Conservation (phyloP, 2,329 filamentous ascomycete genomes). For the Aspergillus awamori region DNA sequence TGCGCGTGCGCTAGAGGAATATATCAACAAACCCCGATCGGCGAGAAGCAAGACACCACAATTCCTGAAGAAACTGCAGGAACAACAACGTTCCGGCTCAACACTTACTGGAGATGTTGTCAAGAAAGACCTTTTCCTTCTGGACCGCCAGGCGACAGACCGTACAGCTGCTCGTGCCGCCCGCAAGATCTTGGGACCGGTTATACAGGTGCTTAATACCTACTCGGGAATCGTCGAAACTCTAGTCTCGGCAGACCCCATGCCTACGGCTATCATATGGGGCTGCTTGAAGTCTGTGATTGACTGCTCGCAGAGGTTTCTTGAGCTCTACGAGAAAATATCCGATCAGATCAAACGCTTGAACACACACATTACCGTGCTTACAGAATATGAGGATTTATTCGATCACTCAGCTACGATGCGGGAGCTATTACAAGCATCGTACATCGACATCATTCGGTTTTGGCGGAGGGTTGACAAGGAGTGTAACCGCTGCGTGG, state of each 20-base stretch:
- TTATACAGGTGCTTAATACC: not conserved
- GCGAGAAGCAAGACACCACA: conserved; percentile 4
- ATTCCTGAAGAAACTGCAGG: not conserved
- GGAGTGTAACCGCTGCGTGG: conserved; percentile 1
- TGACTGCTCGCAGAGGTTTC: not conserved
- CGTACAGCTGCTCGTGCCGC: not conserved
- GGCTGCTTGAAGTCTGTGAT: not conserved
- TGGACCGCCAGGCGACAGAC: conserved; percentile 1
- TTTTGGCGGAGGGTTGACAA: not conserved
- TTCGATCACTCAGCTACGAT: not conserved
- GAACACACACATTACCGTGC: not conserved
- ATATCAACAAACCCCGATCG: conserved; percentile 3
- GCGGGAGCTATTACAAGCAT: not conserved
- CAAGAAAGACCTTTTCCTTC: not conserved
- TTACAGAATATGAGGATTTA: conserved; percentile 5
- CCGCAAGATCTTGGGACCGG: not conserved
- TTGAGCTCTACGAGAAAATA: not conserved
- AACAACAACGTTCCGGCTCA: not conserved
- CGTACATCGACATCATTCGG: not conserved
- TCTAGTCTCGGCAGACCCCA: not conserved
- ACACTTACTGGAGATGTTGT: not conserved
- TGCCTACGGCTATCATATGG: not conserved
- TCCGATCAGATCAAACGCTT: not conserved
- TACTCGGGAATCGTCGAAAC: conserved; percentile 1
- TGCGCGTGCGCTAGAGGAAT: conserved; percentile 2